phyloP scores from a whole-genome alignment of 768 basidiomycete genomes.

The Auricularia cornea region DNA sequence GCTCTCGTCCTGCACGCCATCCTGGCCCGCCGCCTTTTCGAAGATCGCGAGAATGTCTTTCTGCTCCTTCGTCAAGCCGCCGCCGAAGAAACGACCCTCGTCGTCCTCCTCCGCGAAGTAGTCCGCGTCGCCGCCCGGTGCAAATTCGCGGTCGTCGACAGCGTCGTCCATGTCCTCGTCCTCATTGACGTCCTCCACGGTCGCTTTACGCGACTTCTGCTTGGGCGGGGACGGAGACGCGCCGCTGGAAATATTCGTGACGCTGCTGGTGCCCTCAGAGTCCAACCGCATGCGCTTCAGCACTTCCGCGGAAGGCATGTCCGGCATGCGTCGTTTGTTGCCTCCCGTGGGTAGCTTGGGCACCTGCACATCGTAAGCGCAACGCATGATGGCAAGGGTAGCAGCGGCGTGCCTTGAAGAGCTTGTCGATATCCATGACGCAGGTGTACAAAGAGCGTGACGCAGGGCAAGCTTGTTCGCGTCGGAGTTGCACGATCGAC shows the following conservation, averaged over 20 bases:
- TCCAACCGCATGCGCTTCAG: slow-evolving; percentile 72
- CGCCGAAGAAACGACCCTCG: slow-evolving; percentile 88
- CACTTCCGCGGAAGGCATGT: slow-evolving; percentile 72
- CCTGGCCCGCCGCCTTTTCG: slow-evolving; percentile 55
- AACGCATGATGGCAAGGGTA: background rate
- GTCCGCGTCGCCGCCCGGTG: slow-evolving; percentile 82
- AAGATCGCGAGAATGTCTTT: slow-evolving; percentile 95
- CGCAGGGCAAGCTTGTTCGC: too few relatives aligned
- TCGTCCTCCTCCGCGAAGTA: slow-evolving; percentile 89
- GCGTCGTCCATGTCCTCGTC: slow-evolving; percentile 59
- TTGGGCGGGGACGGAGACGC: background rate
- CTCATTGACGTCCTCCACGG: slow-evolving; percentile 20
- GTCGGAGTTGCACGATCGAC: background rate
- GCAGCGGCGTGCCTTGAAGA: slow-evolving; percentile 20
- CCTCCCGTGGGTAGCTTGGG: slow-evolving; percentile 57
- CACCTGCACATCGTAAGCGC: slow-evolving; percentile 31
- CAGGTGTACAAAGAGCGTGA: background rate
- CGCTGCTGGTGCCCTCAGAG: slow-evolving; percentile 12
- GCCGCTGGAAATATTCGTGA: background rate
- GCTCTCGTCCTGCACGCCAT: slow-evolving; percentile 57
- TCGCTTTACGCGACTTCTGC: slow-evolving; percentile 1
- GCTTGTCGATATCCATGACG: slow-evolving; percentile 21
- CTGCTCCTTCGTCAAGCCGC: slow-evolving; percentile 86
- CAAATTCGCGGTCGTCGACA: slow-evolving; percentile 43
- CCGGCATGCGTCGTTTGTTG: slow-evolving; percentile 67